Evolutionary conservation across 805 yeast genomes (phyloP), one percentile per base, ranked within the genome.

Genomic region (Starmerella kuoi): DNA sequence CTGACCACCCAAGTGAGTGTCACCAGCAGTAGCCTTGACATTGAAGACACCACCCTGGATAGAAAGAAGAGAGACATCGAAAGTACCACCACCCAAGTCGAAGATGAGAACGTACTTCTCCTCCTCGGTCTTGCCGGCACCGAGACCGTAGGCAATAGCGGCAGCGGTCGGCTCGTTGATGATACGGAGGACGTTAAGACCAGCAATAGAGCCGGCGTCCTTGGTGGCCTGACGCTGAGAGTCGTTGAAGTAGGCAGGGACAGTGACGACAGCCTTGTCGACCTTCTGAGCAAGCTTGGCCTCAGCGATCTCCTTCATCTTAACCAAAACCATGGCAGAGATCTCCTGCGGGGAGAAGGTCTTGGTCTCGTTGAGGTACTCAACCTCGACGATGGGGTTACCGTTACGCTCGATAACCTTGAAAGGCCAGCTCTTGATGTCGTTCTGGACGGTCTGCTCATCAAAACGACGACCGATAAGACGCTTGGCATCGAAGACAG

Each of bases 1-100:
- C 76, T 87, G 95, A 77, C 97, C 97, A 77, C 97, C 97, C 72
- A 87, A 79, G 72, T 87, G 97, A 58, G 97, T 87, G 73, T 87
- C 95, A 84, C 97, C 97, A 60, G 95, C 94, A 56, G 95, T 85
- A 57, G 95, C 93, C 75, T 85, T 85, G 61, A 85, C 95, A 63
- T 86, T 86, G 73, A 85, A 85, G 61, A 85, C 86, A 78, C 95
- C 95, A 61, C 88, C 95, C 65, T 86, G 88, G 64, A 85, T 84
- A 64, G 83, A 77, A 60, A 85, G 73, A 56, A 85, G 72, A 40
- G 95, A 86, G 51, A 86, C 95, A 84, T 85, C 95, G 69, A 85
- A 85, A 61, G 95, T 85, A 74, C 95, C 95, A 69, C 95, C 95
- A 76, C 95, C 95, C 61, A 85, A 73, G 69, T 85, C 95, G 73